phyloP scores from a whole-genome alignment of 768 basidiomycete species.

The Dacryopinax spathularia region DNA sequence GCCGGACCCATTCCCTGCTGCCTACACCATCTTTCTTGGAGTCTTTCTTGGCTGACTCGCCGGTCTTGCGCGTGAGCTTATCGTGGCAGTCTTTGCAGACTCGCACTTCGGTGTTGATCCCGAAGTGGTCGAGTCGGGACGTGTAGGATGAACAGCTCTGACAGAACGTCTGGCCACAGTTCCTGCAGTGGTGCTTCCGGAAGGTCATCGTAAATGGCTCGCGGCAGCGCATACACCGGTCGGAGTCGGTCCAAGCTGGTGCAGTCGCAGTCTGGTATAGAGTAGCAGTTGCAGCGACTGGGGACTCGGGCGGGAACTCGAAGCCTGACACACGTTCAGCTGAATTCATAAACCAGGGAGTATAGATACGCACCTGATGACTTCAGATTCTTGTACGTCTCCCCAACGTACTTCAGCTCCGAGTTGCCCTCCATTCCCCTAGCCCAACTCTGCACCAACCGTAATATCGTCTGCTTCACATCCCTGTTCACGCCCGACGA shows the following conservation, averaged over 20 bases:
- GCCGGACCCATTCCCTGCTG: conserved; percentile 43
- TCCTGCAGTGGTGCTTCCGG: conserved; percentile 94
- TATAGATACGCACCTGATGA: conserved; percentile 47
- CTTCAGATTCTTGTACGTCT: conserved; percentile 64
- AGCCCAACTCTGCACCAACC: conserved; percentile 86
- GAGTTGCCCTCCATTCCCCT: conserved; percentile 74
- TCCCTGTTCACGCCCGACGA: conserved; percentile 61
- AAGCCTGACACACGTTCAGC: conserved; percentile 36
- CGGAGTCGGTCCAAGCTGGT: conserved; percentile 95
- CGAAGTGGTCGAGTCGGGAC: conserved; percentile 79
- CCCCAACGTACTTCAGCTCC: conserved; percentile 54
- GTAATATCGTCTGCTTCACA: conserved; percentile 65
- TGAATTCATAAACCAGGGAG: background rate
- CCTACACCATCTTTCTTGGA: conserved; percentile 34
- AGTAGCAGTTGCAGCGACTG: conserved; percentile 50
- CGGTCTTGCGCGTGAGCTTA: conserved; percentile 55
- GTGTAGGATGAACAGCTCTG: conserved; percentile 78
- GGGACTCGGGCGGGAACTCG: conserved; percentile 71
- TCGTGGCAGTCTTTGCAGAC: conserved; percentile 82
- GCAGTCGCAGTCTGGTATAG: conserved; percentile 87
- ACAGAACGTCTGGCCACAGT: conserved; percentile 95
- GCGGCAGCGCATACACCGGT: conserved; percentile 85
- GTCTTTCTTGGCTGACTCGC: conserved; percentile 21
- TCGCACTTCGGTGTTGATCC: conserved; percentile 80
- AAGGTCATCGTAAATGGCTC: conserved; percentile 88